A percentile compares a stretch with the other conserved stretches of the same genome.
Evolutionary conservation across 192 early-diverging fungal species (phyloP).

Genomic region (Diversispora epigaea): DNA sequence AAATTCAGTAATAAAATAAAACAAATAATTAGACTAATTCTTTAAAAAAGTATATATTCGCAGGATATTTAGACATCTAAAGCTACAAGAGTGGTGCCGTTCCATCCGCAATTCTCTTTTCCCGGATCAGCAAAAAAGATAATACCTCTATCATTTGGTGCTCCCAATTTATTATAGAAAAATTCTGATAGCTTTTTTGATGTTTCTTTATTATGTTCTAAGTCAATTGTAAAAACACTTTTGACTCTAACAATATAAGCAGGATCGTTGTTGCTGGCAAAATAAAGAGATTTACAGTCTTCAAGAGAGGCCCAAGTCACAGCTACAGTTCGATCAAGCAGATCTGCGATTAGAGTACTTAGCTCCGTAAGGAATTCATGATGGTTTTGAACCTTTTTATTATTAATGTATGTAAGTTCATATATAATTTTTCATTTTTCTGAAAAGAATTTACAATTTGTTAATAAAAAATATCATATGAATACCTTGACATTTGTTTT

Average conservation of each 20-base stretch:
- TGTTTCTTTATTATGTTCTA: constrained; percentile 24
- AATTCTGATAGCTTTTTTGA: neutral
- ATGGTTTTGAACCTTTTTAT: constrained; percentile 6
- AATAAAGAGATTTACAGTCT: neutral
- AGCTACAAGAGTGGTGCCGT: constrained; percentile 22
- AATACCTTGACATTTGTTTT: too few relatives aligned
- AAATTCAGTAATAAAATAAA: too few relatives aligned
- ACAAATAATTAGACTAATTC: too few relatives aligned
- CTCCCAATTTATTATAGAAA: constrained; percentile 28
- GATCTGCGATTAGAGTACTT: too few relatives aligned
- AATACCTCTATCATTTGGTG: constrained; percentile 32
- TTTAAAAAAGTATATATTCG: too few relatives aligned
- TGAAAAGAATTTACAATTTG: too few relatives aligned
- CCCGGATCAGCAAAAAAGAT: constrained; percentile 35
- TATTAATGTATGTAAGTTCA: too few relatives aligned
- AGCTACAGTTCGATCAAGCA: neutral
- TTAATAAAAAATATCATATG: too few relatives aligned
- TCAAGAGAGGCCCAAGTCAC: neutral
- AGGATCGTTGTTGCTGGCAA: neutral
- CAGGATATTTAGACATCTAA: too few relatives aligned
- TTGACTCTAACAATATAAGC: neutral
- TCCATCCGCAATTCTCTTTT: constrained; percentile 34
- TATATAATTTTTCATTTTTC: too few relatives aligned
- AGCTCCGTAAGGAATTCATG: neutral
- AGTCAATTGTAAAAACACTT: neutral